Base-by-base conservation (phyloP, 257 asterid species). In the Nicotiana paniculata region DNA sequence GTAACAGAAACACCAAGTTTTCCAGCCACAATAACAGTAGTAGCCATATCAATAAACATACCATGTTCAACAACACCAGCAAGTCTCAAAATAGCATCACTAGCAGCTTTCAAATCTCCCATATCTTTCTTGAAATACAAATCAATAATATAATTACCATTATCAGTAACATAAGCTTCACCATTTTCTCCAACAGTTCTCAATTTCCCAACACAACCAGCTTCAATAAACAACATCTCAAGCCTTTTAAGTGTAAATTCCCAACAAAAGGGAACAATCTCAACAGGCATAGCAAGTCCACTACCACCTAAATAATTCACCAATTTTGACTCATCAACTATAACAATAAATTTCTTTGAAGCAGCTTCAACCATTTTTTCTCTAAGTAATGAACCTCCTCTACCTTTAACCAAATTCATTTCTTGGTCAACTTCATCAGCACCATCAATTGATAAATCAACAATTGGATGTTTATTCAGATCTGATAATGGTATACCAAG, bases 1-100 rank as follows among this genome's bases (percentile, higher is more conserved):
- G 88, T 90, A 67, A 92, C 80, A 6, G 89, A 82, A 16, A 90
- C 83, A 11, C 94, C 94, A 43, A 85, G 86, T 9, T 88, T 90
- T 3, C 93, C 94, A 4, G 96, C 94, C 9, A 90, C 89, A 77
- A 90, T 92, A 77, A 90, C 83, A 0, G 92, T 88, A 4, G 93
- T 88, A 1, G 96, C 96, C 87, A 89, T 63, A 55, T 90, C 92
- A 53, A 91, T 82, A 57, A 91, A 91, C 93, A 90, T 90, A 43
- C 93, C 95, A 9, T 91, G 95, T 82, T 91, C 93, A 4, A 90
- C 94, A 7, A 92, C 86, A 48, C 94, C 94, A 0, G 96, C 92
- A 75, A 92, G 90, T 91, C 97, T 91, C 91, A 92, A 85, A 72
- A 92, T 91, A 10, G 83, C 82, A 81, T 92, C 95, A 61, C 92